Evolutionary conservation across 208 protist species (phyloP).

Genomic region (Acanthamoeba healyi): DNA sequence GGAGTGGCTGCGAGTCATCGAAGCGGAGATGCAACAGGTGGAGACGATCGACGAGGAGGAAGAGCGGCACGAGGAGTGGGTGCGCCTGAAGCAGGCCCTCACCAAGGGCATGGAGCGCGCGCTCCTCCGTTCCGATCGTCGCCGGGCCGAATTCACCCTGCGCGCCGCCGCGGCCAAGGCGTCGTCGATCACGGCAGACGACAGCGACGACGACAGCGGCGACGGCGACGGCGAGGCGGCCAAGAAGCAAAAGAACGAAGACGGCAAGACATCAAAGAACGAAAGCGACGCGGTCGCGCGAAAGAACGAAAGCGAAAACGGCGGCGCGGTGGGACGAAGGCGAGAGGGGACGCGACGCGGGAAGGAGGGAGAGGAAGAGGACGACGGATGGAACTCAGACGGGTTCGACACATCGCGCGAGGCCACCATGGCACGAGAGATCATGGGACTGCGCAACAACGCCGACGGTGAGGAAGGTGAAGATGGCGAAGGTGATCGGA

Average conservation of each 20-base stretch:
- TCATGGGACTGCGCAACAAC: background rate
- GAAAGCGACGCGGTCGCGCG: background rate
- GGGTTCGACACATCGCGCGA: slow-evolving; percentile 42
- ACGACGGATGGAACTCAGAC: slow-evolving; percentile 38
- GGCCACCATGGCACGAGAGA: background rate
- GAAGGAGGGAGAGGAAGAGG: background rate
- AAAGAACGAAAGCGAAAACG: background rate
- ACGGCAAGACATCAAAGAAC: background rate
- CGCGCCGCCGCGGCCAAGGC: background rate
- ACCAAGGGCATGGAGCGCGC: slow-evolving; percentile 31
- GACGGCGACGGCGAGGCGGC: background rate
- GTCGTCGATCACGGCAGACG: background rate
- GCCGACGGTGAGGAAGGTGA: background rate
- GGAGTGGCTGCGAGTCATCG: background rate
- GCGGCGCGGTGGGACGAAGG: no score
- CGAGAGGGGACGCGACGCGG: background rate
- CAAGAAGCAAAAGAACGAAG: slow-evolving; percentile 5
- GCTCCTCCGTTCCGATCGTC: background rate
- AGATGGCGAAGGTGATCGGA: background rate
- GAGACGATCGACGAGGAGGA: slow-evolving; percentile 15
- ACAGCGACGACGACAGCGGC: background rate
- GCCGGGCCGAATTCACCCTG: background rate
- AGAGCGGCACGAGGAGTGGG: background rate
- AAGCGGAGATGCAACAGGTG: background rate
- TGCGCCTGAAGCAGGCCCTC: background rate